Conservation (phyloP, 352 stramenopile species). For the Pythium rhizo-oryzae region DNA sequence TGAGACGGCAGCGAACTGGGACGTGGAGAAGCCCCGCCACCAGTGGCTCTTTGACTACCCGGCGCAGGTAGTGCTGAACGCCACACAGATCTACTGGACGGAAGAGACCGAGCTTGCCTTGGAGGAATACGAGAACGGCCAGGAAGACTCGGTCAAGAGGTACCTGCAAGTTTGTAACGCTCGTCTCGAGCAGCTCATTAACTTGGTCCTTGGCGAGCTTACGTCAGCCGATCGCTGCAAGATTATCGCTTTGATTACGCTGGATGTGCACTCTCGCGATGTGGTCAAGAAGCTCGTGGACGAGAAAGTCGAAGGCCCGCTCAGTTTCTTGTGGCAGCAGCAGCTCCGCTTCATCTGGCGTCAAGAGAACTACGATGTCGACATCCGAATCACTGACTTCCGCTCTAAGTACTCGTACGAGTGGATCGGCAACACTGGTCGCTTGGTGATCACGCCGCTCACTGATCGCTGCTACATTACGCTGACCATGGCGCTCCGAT, state of each 20-base stretch:
- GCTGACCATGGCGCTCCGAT: conserved; percentile 94
- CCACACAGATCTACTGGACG: conserved; percentile 95
- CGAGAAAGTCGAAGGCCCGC: conserved; percentile 86
- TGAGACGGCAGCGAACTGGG: conserved; percentile 89
- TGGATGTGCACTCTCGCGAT: conserved; percentile 96
- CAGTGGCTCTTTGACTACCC: conserved; percentile 98
- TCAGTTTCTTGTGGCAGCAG: conserved; percentile 90
- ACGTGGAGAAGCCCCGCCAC: conserved; percentile 96
- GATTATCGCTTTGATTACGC: conserved; percentile 95
- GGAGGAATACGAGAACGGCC: conserved; percentile 88
- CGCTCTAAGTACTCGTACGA: conserved; percentile 93
- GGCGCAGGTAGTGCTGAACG: conserved; percentile 86
- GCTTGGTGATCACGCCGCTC: conserved; percentile 95
- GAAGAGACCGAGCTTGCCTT: conserved; percentile 95
- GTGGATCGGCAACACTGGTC: conserved; percentile 89
- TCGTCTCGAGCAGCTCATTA: conserved; percentile 91
- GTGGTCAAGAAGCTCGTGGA: conserved; percentile 91
- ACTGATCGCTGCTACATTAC: conserved; percentile 98
- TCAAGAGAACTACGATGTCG: conserved; percentile 94
- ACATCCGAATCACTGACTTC: conserved; percentile 97
- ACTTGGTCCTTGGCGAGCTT: conserved; percentile 90
- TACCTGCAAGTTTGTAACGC: conserved; percentile 83
- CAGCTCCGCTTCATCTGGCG: conserved; percentile 90
- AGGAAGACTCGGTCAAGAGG: conserved; percentile 87
- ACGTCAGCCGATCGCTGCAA: conserved; percentile 92